Evolutionary conservation across 306 rosid genomes (phyloP), one percentile per base, ranked within the genome.

Genomic region (Malus sylvestris): DNA sequence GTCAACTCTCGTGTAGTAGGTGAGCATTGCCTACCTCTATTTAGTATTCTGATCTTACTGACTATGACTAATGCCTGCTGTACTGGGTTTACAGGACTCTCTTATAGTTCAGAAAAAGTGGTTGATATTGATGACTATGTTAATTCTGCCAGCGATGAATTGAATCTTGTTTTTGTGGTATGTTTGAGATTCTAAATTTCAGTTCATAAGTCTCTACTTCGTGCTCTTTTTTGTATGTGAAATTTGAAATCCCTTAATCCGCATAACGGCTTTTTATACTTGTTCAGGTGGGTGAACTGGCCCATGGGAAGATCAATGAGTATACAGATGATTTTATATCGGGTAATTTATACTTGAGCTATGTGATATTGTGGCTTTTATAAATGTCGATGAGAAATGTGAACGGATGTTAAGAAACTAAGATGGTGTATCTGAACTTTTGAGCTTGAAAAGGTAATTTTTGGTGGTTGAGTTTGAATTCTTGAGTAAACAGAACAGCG

Each of bases 151-250:
- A 44, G 67, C 44, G 44, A 68, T 68, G 68, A 73, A 59, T 12
- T 72, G 42, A 62, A 52, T 29, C 77, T 74, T 61, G 79, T 85
- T 76, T 81, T 61, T 76, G 75, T 85, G 82, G 86, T 85, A 81
- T 67, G 83, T 57, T 61, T 52, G 20, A 83, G 58, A 44, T 45
- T 42, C 72, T 68, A 30, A 45, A 44, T 11, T 33, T 19, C 5
- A 44, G 49, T 22, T 57, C 23, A 11, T 61, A 5, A n/a, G 30
- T 46, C 65, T 46, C 62, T 0, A 27, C 8, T 62, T 61, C 11
- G 6, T 63, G 29, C 72, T 46, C 32, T 7, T 4, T 40, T 40
- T 40, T 68, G 18, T 27, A 61, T 45, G 10, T 63, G 25, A 74
- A 74, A 46, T 63, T 22, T 29, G 55, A 49, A 49, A 49, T 49